A percentile compares a stretch with the other conserved stretches of the same genome.
Conservation (phyloP, 305 asterid genomes). For the Fraxinus nigra region DNA sequence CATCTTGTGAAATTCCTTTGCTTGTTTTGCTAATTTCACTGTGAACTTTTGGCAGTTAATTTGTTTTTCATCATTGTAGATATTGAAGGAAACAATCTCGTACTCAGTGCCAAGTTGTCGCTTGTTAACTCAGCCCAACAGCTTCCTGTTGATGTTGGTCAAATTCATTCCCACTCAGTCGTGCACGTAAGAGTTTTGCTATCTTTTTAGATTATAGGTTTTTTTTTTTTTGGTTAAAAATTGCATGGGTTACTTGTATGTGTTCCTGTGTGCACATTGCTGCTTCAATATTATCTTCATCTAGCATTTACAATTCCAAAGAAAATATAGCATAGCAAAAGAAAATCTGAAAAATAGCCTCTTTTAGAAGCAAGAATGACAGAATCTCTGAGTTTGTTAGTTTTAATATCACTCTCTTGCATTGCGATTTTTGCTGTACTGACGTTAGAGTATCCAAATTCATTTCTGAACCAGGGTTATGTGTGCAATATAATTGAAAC, state of each 20-base stretch:
- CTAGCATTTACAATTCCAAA: neutral
- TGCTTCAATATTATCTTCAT: neutral
- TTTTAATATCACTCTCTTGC: conserved; percentile 10
- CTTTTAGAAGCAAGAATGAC: neutral
- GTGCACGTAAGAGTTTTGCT: conserved; percentile 67
- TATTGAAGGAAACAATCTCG: conserved; percentile 67
- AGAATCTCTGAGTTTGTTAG: neutral
- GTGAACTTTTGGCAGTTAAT: neutral
- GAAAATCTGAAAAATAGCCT: neutral
- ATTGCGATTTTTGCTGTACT: neutral
- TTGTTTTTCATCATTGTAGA: conserved; percentile 45
- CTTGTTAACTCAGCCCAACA: conserved; percentile 56
- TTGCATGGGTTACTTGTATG: neutral
- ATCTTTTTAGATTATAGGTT: neutral
- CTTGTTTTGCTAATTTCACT: conserved; percentile 1
- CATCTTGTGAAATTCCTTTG: conserved; percentile 6
- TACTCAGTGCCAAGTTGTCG: conserved; percentile 82
- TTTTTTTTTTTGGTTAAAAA: neutral
- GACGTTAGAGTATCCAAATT: neutral
- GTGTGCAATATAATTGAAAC: conserved; percentile 81
- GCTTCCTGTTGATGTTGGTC: conserved; percentile 77
- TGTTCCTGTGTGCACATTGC: neutral
- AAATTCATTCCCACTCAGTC: conserved; percentile 59
- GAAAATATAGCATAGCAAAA: neutral
- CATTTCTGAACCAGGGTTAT: conserved; percentile 71